phyloP scores from a whole-genome alignment of 306 rosid species.

The Clitoria ternatea region DNA sequence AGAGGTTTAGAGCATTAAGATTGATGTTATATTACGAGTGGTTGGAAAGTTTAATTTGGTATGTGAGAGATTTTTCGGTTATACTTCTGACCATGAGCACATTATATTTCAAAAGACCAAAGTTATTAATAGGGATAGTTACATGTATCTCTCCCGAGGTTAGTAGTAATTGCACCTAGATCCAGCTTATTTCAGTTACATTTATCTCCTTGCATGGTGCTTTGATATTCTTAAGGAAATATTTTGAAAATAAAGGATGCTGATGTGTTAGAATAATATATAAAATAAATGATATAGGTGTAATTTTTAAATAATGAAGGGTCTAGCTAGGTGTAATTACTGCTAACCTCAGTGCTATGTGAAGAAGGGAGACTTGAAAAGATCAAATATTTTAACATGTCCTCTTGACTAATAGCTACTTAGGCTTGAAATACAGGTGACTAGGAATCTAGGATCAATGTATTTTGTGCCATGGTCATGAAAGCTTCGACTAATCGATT shows the following conservation, averaged over 20 bases:
- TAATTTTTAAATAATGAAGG: too few relatives aligned
- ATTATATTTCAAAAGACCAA: background rate
- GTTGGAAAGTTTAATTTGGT: conserved; percentile 5
- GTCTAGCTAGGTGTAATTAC: too few relatives aligned
- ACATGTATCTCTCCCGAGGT: too few relatives aligned
- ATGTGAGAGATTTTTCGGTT: background rate
- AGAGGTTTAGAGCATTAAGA: background rate
- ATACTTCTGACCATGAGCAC: background rate
- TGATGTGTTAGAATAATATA: too few relatives aligned
- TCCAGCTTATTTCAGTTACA: too few relatives aligned
- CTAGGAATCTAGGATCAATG: background rate
- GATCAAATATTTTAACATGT: background rate
- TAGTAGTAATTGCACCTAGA: too few relatives aligned
- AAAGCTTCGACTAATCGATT: background rate
- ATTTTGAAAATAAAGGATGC: too few relatives aligned
- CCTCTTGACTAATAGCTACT: background rate
- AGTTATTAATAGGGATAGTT: too few relatives aligned
- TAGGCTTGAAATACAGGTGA: background rate
- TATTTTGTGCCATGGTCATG: background rate
- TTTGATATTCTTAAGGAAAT: too few relatives aligned
- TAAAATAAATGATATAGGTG: too few relatives aligned
- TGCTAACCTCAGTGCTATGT: too few relatives aligned
- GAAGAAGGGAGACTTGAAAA: background rate
- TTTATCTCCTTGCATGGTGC: too few relatives aligned
- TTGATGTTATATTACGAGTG: background rate